A percentile compares a stretch with the other conserved stretches of the same genome.
These are phyloP conservation scores for Calonectria hawksworthii DNA, from an alignment of 2,329 filamentous ascomycete genomes.

Conservation along the genomic window DNA sequence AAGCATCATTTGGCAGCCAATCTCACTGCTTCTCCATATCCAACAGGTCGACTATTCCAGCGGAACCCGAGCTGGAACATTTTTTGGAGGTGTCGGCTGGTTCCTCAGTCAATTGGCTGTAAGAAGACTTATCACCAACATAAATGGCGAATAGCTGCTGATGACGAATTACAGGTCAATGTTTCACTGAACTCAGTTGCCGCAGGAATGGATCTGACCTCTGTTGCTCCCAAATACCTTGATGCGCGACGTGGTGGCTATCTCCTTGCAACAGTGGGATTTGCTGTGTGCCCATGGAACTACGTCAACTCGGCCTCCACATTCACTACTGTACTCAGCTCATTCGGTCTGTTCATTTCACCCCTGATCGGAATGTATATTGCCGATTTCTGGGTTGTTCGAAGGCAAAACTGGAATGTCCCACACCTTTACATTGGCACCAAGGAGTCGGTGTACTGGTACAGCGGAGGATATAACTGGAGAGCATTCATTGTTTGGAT, in stretches of 20 bases:
- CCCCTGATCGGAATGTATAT: conserved; percentile 4
- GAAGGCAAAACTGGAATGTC: background rate
- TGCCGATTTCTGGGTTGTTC: conserved; percentile 5
- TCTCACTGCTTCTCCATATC: background rate
- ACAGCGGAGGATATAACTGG: conserved; percentile 3
- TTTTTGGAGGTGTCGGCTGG: conserved; percentile 3
- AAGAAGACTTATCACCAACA: background rate
- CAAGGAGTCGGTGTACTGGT: background rate
- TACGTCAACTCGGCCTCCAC: conserved; percentile 3
- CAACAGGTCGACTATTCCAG: background rate
- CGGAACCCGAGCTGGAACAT: background rate
- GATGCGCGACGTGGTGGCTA: background rate
- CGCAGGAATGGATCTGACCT: background rate
- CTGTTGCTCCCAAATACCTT: conserved; percentile 1
- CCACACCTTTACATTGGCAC: background rate
- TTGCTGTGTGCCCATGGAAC: background rate
- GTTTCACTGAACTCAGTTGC: background rate
- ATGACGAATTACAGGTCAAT: background rate
- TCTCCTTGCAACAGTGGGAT: background rate
- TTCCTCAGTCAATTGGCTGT: background rate
- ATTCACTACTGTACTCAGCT: background rate
- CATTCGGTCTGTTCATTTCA: background rate
- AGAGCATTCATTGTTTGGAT: background rate
- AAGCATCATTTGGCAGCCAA: background rate
- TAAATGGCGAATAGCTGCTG: background rate